phyloP scores from a whole-genome alignment of 2,329 filamentous ascomycete genomes.

The Botrytis tulipae region DNA sequence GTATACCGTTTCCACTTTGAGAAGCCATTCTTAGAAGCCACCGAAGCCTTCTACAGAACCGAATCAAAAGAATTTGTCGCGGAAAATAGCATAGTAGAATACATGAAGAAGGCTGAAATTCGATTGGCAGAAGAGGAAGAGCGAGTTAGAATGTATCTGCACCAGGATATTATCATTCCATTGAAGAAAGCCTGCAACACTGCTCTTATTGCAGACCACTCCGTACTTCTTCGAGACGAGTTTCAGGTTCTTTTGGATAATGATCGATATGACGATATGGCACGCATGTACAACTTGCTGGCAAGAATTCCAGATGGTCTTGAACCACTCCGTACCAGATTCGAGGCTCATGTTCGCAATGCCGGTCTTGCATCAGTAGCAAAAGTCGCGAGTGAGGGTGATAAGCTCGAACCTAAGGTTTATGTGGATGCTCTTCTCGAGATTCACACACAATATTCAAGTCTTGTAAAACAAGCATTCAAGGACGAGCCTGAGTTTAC shows the following conservation, averaged over 20 bases:
- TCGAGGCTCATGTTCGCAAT: slow-evolving; percentile 90
- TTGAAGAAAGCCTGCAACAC: slow-evolving; percentile 87
- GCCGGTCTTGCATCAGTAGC: slow-evolving; percentile 85
- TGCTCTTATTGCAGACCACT: slow-evolving; percentile 87
- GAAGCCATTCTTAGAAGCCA: slow-evolving; percentile 83
- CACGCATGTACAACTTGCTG: slow-evolving; percentile 91
- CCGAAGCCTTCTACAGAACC: slow-evolving; percentile 79
- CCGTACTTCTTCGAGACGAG: slow-evolving; percentile 82
- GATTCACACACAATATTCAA: slow-evolving; percentile 90
- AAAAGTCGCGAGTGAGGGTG: slow-evolving; percentile 84
- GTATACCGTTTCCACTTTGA: slow-evolving; percentile 94
- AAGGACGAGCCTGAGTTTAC: slow-evolving; percentile 96
- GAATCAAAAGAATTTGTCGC: slow-evolving; percentile 94
- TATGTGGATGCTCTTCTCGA: slow-evolving; percentile 95
- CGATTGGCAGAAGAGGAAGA: slow-evolving; percentile 91
- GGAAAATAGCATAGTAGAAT: slow-evolving; percentile 96
- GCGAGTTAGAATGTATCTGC: slow-evolving; percentile 86
- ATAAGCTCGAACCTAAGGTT: slow-evolving; percentile 90
- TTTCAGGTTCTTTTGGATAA: slow-evolving; percentile 93
- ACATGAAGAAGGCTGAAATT: slow-evolving; percentile 98
- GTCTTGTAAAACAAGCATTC: slow-evolving; percentile 88
- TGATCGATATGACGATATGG: slow-evolving; percentile 92
- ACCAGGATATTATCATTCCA: slow-evolving; percentile 80
- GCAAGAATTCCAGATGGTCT: slow-evolving; percentile 87
- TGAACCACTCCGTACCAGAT: slow-evolving; percentile 80